phyloP scores from a whole-genome alignment of 306 rosid genomes.

The Chamaecrista fasciculata region DNA sequence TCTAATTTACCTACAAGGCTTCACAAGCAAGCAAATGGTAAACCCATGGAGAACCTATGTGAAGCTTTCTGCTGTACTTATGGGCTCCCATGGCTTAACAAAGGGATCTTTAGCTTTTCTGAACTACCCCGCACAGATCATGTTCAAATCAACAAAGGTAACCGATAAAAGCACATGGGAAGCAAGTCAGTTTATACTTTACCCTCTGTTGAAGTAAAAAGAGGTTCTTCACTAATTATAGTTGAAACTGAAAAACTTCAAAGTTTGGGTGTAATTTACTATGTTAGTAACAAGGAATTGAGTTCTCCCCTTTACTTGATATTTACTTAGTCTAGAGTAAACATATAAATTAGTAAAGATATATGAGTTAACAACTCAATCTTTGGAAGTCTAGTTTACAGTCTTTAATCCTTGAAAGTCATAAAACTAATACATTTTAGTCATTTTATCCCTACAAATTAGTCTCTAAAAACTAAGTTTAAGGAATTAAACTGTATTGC shows the following conservation, averaged over 20 bases:
- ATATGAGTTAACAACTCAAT: too few species aligned
- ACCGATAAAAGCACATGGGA: slow-evolving; percentile 13
- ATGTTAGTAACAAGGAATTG: background rate
- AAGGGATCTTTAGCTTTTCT: slow-evolving; percentile 96
- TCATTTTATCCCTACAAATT: too few species aligned
- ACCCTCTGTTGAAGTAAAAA: slow-evolving; percentile 22
- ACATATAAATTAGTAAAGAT: too few species aligned
- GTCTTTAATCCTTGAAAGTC: too few species aligned
- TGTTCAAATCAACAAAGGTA: slow-evolving; percentile 99
- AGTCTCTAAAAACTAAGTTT: too few species aligned
- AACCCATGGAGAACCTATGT: slow-evolving; percentile 98
- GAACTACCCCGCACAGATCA: slow-evolving; percentile 94
- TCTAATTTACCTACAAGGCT: slow-evolving; percentile 90
- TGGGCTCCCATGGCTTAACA: slow-evolving; percentile 99
- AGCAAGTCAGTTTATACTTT: background rate
- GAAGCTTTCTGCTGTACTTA: slow-evolving; percentile 89
- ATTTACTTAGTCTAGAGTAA: too few species aligned
- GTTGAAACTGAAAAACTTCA: background rate
- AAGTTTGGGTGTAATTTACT: slow-evolving; percentile 13
- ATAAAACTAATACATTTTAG: too few species aligned
- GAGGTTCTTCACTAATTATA: background rate
- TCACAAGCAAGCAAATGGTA: slow-evolving; percentile 94
- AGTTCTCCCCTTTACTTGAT: background rate
- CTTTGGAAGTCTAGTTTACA: too few species aligned
- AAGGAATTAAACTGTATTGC: too few species aligned